Evolutionary conservation across 2,329 filamentous ascomycete genomes (phyloP).

Genomic region (Phialophora expanda): DNA sequence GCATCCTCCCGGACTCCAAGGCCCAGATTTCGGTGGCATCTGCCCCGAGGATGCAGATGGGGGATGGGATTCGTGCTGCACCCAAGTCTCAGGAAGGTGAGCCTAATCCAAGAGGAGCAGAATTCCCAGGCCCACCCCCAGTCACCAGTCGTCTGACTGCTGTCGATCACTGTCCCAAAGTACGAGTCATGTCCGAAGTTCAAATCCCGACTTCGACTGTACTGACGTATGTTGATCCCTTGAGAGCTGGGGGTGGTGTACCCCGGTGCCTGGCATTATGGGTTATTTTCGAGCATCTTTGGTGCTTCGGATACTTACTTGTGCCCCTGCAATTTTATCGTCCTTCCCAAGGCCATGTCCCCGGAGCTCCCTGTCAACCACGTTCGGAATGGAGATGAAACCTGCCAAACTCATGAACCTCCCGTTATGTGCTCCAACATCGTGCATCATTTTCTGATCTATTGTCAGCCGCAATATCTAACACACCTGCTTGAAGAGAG

Average conservation of each 20-base stretch:
- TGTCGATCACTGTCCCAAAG: conserved; percentile 21
- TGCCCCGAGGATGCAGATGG: conserved; percentile 10
- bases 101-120: conserved; percentile 4
- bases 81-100: background rate
- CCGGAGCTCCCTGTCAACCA: conserved; percentile 34
- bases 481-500: background rate
- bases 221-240: background rate
- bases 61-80: conserved; percentile 12
- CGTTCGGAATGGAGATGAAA: conserved; percentile 21
- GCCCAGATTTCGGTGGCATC: conserved; percentile 12
- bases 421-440: background rate
- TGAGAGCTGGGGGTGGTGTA: background rate
- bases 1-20: conserved; percentile 3
- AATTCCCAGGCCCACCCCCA: background rate
- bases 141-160: conserved; percentile 7
- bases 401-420: conserved; percentile 10
- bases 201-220: background rate
- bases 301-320: conserved; percentile 1
- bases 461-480: background rate
- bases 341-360: conserved; percentile 32
- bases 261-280: conserved; percentile 16
- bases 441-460: background rate
- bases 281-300: background rate
- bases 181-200: conserved; percentile 8
- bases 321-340: conserved; percentile 27